These are phyloP conservation scores for Conticribra weissflogii DNA, from an alignment of 108 stramenopile genomes.

Conservation along the genomic window DNA sequence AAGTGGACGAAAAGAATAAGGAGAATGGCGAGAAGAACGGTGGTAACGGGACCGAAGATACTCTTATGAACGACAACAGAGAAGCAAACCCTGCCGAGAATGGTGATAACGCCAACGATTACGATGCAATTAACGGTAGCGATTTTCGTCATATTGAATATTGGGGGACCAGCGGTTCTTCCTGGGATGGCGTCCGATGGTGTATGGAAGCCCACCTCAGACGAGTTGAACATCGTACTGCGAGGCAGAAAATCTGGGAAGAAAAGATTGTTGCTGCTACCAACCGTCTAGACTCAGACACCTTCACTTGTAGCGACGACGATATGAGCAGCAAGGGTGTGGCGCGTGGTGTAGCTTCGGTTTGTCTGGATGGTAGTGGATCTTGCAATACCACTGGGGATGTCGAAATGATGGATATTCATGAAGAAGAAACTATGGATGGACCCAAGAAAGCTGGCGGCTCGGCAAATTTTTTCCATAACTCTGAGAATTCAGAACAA, in stretches of 20 bases:
- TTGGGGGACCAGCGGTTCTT: slow-evolving; percentile 20
- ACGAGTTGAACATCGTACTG: slow-evolving; percentile 26
- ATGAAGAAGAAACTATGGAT: neutral
- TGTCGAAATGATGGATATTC: slow-evolving; percentile 7
- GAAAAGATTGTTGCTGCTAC: neutral
- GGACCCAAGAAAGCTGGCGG: neutral
- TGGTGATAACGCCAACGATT: too few relatives aligned
- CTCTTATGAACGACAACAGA: too few relatives aligned
- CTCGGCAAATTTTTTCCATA: neutral
- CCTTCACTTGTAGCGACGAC: neutral
- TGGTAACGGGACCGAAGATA: too few relatives aligned
- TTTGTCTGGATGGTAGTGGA: slow-evolving; percentile 11
- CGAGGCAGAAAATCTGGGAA: slow-evolving; percentile 15
- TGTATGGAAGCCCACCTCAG: slow-evolving; percentile 41
- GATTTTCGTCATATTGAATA: slow-evolving; percentile 20
- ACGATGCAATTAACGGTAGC: neutral
- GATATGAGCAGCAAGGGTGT: slow-evolving; percentile 2
- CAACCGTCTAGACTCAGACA: slow-evolving; percentile 5
- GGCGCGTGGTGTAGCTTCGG: slow-evolving; percentile 13
- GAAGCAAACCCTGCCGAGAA: too few relatives aligned
- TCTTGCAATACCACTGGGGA: neutral
- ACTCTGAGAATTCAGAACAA: neutral
- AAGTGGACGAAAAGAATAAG: slow-evolving; percentile 27
- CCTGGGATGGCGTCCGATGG: slow-evolving; percentile 43
- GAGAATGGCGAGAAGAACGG: too few relatives aligned